Conservation (phyloP, 2,329 filamentous ascomycete species). For the Boeremia lycopersici region DNA sequence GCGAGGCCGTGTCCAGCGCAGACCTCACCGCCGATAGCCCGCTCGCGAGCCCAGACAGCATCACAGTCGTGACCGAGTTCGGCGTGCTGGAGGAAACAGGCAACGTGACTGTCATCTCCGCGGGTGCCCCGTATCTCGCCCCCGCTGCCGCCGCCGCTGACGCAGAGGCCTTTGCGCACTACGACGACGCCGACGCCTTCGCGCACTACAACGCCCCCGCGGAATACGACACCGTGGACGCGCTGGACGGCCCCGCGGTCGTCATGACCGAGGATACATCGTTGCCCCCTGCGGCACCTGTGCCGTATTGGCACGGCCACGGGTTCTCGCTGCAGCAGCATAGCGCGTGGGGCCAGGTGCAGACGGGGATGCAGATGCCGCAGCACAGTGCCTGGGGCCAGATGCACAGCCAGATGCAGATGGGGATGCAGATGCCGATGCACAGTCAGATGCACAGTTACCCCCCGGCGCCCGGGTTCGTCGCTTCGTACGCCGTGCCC, state of each 20-base stretch:
- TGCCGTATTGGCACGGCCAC: too few relatives aligned
- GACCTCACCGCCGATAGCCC: conserved; percentile 17
- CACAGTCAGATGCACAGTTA: too few relatives aligned
- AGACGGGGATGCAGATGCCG: conserved; percentile 8
- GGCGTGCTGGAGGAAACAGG: conserved; percentile 41
- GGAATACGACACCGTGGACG: neutral
- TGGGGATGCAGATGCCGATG: too few relatives aligned
- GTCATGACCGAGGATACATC: conserved; percentile 13
- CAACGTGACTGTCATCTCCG: conserved; percentile 38
- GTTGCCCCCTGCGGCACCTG: neutral
- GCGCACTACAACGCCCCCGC: conserved; percentile 2
- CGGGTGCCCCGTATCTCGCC: conserved; percentile 21
- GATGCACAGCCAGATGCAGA: neutral
- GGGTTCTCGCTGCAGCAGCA: conserved; percentile 6
- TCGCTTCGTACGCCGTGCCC: too few relatives aligned
- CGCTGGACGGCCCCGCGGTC: neutral
- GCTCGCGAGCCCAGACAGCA: conserved; percentile 40
- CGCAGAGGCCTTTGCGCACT: conserved; percentile 7
- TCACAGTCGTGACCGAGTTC: conserved; percentile 44
- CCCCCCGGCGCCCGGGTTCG: too few relatives aligned
- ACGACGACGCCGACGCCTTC: conserved; percentile 16
- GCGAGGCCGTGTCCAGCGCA: too few relatives aligned
- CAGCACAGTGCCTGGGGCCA: neutral
- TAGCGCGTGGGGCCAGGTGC: conserved; percentile 2
- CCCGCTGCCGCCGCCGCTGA: conserved; percentile 1